These are phyloP conservation scores for Hymenoscyphus infarciens DNA, from an alignment of 2,329 filamentous ascomycete genomes.

Conservation along the genomic window DNA sequence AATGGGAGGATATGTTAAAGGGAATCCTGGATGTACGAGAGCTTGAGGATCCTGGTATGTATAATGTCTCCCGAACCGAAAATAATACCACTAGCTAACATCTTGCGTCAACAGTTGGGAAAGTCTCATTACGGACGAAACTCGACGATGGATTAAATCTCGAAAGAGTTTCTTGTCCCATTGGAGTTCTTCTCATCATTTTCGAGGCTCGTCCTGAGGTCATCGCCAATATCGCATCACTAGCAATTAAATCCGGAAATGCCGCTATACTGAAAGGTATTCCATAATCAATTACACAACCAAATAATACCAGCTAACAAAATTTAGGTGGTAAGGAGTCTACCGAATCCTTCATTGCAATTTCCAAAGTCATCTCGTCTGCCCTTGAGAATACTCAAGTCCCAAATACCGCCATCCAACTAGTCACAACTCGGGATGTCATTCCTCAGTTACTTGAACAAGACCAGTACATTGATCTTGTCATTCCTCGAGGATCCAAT, in stretches of 20 bases:
- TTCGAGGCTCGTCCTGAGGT: slow-evolving; percentile 98
- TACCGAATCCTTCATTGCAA: slow-evolving; percentile 88
- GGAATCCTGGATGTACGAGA: slow-evolving; percentile 85
- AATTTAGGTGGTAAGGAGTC: slow-evolving; percentile 84
- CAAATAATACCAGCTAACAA: slow-evolving; percentile 9
- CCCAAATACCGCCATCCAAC: slow-evolving; percentile 82
- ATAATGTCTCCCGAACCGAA: slow-evolving; percentile 9
- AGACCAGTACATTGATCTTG: slow-evolving; percentile 86
- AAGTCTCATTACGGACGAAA: slow-evolving; percentile 75
- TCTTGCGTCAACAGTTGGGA: slow-evolving; percentile 59
- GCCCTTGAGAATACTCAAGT: slow-evolving; percentile 72
- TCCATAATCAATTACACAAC: not conserved
- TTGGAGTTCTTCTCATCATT: slow-evolving; percentile 96
- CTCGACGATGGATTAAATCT: slow-evolving; percentile 83
- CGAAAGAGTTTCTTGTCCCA: slow-evolving; percentile 87
- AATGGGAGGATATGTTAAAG: slow-evolving; percentile 97
- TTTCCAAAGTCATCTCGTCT: slow-evolving; percentile 77
- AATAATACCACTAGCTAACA: slow-evolving; percentile 13
- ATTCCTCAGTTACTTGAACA: slow-evolving; percentile 84
- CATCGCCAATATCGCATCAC: slow-evolving; percentile 93
- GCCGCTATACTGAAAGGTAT: slow-evolving; percentile 88
- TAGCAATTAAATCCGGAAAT: slow-evolving; percentile 96
- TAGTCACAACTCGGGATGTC: slow-evolving; percentile 88
- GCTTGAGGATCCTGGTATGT: slow-evolving; percentile 80
- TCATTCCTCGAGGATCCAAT: slow-evolving; percentile 68